phyloP scores from a whole-genome alignment of 345 rosid genomes.

The rapeseed (Brassica napus) region Da-Ae NC_063437.1:11541501-11542000 shows the following conservation, averaged over 20 bases:
- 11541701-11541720: not conserved
- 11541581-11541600: too few species aligned
- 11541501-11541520: too few species aligned
- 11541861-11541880: too few species aligned
- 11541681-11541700: too few species aligned
- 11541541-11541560: too few species aligned
- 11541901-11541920: not conserved
- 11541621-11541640: too few species aligned
- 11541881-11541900: not conserved
- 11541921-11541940: not conserved
- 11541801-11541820: not conserved
- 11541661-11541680: too few species aligned
- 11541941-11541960: not conserved
- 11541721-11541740: not conserved
- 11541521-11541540: too few species aligned
- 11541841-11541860: not conserved
- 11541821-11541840: not conserved
- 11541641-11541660: too few species aligned
- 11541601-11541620: too few species aligned
- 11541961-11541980: not conserved
- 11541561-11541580: too few species aligned
- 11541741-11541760: not conserved
- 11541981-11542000: not conserved
- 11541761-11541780: not conserved
- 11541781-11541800: not conserved